Base-by-base conservation (phyloP, 2,329 filamentous ascomycete genomes). In the Sarocladiaceae sp. region DNA sequence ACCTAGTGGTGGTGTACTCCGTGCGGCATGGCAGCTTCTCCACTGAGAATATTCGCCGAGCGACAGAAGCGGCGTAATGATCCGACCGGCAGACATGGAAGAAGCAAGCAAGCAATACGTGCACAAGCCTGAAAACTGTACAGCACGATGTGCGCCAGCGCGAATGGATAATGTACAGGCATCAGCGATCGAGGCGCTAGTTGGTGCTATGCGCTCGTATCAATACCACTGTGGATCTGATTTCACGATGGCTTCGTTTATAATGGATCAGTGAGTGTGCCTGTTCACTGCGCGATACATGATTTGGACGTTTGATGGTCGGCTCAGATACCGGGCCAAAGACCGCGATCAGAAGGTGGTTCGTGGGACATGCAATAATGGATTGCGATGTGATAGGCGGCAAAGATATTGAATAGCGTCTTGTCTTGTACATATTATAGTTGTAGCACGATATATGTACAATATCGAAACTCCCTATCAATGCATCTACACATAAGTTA, bases 11-110 rank as follows among this genome's bases (percentile, higher is more conserved):
- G 37, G 37, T 40, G 18, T 20, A 40, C 17, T n/a, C n/a, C n/a
- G n/a, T n/a, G n/a, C n/a, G n/a, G 17, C 40, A 44, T 28, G 18
- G 17, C 25, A 25, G 23, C n/a, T 28, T 28, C 22, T 17, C 44
- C 44, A 31, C 44, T 28, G 33, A 17, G 25, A 44, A 29, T 31
- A 48, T 33, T 48, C 44, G 44, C 44, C 44, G 44, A 48, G 44
- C 44, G 44, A 28, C 28, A 48, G 44, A 48, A 20, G 44, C 44
- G 44, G 44, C 44, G 44, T 28, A 48, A 31, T 5, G 26, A n/a
- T 48, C 44, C 26, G 44, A 48, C 33, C 44, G 31, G 44, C 44
- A 29, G 22, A 25, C 25, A 33, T 28, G 40, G 10, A 4, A 25
- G n/a, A n/a, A 4, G 20, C 11, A 8, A 46, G 40, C 40, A 46